phyloP scores from a whole-genome alignment of 2,329 filamentous ascomycete species.

The Penicillium sp. region DNA sequence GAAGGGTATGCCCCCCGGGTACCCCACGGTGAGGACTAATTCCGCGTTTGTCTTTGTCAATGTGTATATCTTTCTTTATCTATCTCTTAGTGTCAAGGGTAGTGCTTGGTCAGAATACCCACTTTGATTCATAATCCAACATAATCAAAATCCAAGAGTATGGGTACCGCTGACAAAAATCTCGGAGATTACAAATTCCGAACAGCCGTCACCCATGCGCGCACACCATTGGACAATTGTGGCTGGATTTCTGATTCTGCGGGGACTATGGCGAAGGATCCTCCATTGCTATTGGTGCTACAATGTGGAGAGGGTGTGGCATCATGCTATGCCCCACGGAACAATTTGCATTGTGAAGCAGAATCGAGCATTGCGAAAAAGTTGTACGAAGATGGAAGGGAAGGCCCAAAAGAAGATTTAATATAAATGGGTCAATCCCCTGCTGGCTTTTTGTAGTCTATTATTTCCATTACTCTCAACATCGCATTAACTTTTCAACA shows the following conservation, averaged over 20 bases:
- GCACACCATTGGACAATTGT: neutral
- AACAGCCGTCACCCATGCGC: neutral
- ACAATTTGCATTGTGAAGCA: neutral
- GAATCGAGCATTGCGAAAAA: too few relatives aligned
- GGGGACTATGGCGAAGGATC: constrained; percentile 5
- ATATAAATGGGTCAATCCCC: constrained; percentile 7
- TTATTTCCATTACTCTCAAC: too few relatives aligned
- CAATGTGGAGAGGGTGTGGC: too few relatives aligned
- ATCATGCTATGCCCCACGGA: neutral
- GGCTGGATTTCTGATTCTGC: neutral
- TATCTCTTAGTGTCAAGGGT: too few relatives aligned
- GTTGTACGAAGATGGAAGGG: neutral
- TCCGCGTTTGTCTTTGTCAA: too few relatives aligned
- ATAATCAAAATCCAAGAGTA: neutral
- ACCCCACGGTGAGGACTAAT: too few relatives aligned
- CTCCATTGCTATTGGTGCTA: neutral
- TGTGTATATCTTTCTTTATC: neutral
- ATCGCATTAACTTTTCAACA: too few relatives aligned
- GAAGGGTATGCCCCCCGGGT: too few relatives aligned
- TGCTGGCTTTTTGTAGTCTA: too few relatives aligned
- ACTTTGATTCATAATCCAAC: neutral
- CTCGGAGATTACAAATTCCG: neutral
- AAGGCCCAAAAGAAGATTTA: too few relatives aligned
- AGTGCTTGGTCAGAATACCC: neutral
- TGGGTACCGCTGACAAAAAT: neutral